Percentiles rank a stretch among this genome's conserved stretches.
phyloP scores from a whole-genome alignment of 2,329 filamentous ascomycete genomes.

The Ophiosphaerella herpotricha region DNA sequence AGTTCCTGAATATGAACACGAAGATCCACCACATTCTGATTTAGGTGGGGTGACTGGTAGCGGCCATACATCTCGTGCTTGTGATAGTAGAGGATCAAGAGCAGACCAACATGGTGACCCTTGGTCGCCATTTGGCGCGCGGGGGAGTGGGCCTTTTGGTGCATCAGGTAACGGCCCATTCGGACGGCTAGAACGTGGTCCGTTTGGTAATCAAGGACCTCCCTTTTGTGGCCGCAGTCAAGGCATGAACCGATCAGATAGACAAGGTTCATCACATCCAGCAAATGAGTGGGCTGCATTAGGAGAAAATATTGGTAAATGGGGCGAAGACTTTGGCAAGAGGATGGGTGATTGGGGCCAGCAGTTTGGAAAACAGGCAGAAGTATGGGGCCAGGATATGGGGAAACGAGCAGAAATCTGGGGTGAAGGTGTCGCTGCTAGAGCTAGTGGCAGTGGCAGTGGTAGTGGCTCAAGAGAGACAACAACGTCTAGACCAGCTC shows the following conservation, averaged over 20 bases:
- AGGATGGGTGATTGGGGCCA: constrained; percentile 35
- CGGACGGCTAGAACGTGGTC: constrained; percentile 9
- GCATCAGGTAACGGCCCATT: constrained; percentile 10
- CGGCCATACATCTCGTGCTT: background rate
- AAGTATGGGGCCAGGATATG: constrained; percentile 23
- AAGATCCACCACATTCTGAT: constrained; percentile 34
- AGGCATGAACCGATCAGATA: background rate
- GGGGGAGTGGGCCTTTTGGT: constrained; percentile 13
- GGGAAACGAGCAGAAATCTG: constrained; percentile 16
- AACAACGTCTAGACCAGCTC: background rate
- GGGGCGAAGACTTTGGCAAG: constrained; percentile 42
- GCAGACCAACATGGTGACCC: constrained; percentile 2
- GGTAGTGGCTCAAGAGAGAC: constrained; percentile 2
- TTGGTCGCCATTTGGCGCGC: constrained; percentile 22
- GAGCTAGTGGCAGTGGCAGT: constrained; percentile 7
- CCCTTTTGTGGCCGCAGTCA: background rate
- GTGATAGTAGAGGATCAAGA: background rate
- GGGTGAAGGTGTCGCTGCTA: constrained; percentile 16
- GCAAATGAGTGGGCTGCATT: constrained; percentile 17
- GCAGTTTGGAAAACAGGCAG: constrained; percentile 34
- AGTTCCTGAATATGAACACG: constrained; percentile 1
- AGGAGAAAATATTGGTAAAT: constrained; percentile 26
- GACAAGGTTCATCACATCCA: constrained; percentile 10
- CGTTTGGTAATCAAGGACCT: constrained; percentile 9
- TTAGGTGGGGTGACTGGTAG: constrained; percentile 10